Evolutionary conservation across 805 yeast species (phyloP).

Genomic region (Kregervanrija pseudodelftensis): DNA sequence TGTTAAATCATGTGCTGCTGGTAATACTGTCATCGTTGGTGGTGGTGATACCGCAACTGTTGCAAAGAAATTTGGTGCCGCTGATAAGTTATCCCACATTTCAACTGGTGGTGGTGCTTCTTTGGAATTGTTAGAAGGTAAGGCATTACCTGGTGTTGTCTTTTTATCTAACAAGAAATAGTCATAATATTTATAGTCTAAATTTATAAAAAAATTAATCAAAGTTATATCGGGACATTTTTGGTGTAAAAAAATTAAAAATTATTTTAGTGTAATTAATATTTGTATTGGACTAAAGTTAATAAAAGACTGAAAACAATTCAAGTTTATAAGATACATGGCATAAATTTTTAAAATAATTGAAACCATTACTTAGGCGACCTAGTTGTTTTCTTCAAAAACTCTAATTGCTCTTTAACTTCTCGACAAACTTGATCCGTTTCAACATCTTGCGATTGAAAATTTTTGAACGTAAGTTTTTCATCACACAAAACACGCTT

Average conservation of each 20-base stretch:
- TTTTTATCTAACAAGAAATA: constrained; percentile 68
- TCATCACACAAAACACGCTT: constrained; percentile 43
- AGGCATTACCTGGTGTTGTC: constrained; percentile 95
- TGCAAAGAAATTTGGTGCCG: constrained; percentile 96
- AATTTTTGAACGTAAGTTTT: neutral
- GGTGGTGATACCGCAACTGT: constrained; percentile 99
- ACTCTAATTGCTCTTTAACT: neutral
- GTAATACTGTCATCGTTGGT: constrained; percentile 95
- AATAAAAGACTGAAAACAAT: too few relatives aligned
- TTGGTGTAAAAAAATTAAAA: too few relatives aligned
- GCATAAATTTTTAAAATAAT: too few relatives aligned
- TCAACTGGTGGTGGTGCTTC: constrained; percentile 99
- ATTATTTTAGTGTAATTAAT: too few relatives aligned
- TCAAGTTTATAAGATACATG: too few relatives aligned
- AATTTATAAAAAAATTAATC: neutral
- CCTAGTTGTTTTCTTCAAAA: neutral
- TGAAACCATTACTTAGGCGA: neutral
- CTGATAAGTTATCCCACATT: constrained; percentile 94
- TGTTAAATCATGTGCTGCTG: constrained; percentile 77
- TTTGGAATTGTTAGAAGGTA: constrained; percentile 96
- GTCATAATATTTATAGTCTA: constrained; percentile 16
- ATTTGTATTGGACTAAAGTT: too few relatives aligned
- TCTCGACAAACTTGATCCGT: neutral
- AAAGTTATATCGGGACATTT: neutral
- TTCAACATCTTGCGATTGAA: neutral